Percentiles rank a stretch among this genome's conserved stretches.
Conservation (phyloP, 306 rosid species). For the Fragaria iinumae region DNA sequence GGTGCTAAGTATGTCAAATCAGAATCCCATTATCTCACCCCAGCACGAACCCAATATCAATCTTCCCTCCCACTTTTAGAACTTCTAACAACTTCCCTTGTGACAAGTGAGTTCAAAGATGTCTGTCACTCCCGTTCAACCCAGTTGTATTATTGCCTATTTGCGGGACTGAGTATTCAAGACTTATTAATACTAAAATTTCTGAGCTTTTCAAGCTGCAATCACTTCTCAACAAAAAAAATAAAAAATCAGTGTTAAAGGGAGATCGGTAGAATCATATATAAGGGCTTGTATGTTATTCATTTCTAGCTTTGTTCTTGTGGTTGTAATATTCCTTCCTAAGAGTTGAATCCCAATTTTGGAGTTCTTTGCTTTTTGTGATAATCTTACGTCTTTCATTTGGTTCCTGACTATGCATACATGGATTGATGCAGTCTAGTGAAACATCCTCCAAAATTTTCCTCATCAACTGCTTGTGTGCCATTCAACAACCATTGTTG, state of each 20-base stretch:
- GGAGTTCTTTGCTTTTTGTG: neutral
- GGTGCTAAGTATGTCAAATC: neutral
- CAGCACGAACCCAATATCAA: neutral
- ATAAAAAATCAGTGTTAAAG: neutral
- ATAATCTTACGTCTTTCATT: neutral
- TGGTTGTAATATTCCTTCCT: neutral
- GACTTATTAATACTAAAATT: neutral
- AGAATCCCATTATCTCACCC: conserved; percentile 1
- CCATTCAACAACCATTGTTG: conserved; percentile 78
- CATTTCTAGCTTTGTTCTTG: neutral
- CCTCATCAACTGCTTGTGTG: conserved; percentile 84
- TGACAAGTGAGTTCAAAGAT: neutral
- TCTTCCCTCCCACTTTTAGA: neutral
- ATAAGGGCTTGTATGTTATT: neutral
- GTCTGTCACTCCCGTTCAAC: neutral
- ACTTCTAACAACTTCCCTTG: neutral
- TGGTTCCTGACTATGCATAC: conserved; percentile 7
- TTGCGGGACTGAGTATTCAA: neutral
- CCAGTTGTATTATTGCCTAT: neutral
- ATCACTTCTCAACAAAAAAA: neutral
- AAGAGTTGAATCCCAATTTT: neutral
- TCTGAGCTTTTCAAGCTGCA: neutral
- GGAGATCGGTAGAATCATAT: neutral
- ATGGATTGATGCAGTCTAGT: conserved; percentile 56
- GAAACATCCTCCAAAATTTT: conserved; percentile 92